These are phyloP conservation scores for Mycena galericulata DNA, from an alignment of 768 basidiomycete species.

Conservation along the genomic window DNA sequence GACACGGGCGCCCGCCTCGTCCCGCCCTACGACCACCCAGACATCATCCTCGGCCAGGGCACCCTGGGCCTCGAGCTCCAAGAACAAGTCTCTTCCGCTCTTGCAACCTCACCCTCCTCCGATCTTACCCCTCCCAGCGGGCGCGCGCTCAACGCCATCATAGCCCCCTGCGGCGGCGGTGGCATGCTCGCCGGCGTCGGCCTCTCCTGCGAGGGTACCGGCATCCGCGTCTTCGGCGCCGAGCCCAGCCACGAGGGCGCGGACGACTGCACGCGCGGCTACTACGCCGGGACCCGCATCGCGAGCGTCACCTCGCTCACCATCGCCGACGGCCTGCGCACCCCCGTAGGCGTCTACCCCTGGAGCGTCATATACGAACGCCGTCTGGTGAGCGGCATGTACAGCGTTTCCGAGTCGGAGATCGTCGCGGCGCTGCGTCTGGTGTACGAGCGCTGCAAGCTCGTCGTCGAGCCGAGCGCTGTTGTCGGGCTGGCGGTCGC, in stretches of 20 bases:
- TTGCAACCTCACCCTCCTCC: constrained; percentile 17
- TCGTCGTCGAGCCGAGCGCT: constrained; percentile 28
- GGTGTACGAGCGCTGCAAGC: constrained; percentile 26
- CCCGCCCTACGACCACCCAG: constrained; percentile 33
- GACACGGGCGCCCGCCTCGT: constrained; percentile 29
- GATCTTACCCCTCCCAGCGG: constrained; percentile 3
- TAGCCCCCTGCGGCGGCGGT: constrained; percentile 28
- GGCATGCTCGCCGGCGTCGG: constrained; percentile 29
- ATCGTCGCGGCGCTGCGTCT: constrained; percentile 25
- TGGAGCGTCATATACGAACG: constrained; percentile 30
- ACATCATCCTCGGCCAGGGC: constrained; percentile 32
- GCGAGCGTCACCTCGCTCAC: constrained; percentile 24
- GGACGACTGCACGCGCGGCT: constrained; percentile 21
- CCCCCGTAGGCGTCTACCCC: constrained; percentile 23
- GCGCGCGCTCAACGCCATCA: constrained; percentile 24
- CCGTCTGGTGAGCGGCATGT: constrained; percentile 19
- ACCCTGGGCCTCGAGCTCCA: constrained; percentile 31
- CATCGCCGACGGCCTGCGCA: constrained; percentile 33
- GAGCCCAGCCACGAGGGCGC: constrained; percentile 29
- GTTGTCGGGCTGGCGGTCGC: constrained; percentile 29
- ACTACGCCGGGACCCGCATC: constrained; percentile 17
- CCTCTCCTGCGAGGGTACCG: constrained; percentile 22
- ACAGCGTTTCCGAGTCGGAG: constrained; percentile 25
- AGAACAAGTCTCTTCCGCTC: constrained; percentile 16
- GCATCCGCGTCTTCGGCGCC: constrained; percentile 30